These are phyloP conservation scores for Sporisorium sorghi DNA, from an alignment of 1,284 basidiomycete genomes.

Conservation along the genomic window DNA sequence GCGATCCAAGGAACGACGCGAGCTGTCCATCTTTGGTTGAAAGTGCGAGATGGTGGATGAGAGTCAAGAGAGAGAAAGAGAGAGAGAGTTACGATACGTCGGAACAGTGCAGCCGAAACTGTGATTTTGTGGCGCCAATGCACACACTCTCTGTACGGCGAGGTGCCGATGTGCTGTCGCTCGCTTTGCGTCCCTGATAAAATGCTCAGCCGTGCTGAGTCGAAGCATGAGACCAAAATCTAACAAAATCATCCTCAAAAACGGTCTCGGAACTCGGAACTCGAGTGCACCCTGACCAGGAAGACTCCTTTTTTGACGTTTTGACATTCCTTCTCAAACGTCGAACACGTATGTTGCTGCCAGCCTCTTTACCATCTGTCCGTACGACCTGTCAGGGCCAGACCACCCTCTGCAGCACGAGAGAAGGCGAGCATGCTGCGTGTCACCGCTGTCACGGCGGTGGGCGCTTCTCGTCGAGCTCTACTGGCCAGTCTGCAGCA, in stretches of 20 bases:
- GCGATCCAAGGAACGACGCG: constrained; percentile 27
- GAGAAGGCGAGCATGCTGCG: constrained; percentile 17
- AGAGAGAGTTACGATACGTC: not conserved
- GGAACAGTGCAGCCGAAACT: not conserved
- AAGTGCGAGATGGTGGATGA: not conserved
- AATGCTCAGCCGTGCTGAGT: not conserved
- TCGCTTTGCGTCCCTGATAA: not conserved
- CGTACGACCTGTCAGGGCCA: too few species aligned
- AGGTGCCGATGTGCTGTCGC: not conserved
- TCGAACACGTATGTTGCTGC: too few species aligned
- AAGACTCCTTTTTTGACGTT: not conserved
- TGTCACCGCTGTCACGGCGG: constrained; percentile 21
- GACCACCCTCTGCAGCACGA: not conserved
- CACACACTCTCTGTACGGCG: too few species aligned
- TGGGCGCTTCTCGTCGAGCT: constrained; percentile 20
- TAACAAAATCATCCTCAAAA: not conserved
- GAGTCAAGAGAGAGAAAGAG: not conserved
- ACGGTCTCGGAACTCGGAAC: constrained; percentile 1
- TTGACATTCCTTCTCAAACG: constrained; percentile 1
- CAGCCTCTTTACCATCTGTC: not conserved
- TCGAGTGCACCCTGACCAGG: not conserved
- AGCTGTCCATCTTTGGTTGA: constrained; percentile 24
- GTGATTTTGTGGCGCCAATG: not conserved
- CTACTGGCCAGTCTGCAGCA: constrained; percentile 9
- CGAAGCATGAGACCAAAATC: not conserved